These are phyloP conservation scores for Ophiostoma montium DNA, from an alignment of 2,329 filamentous ascomycete genomes.

Conservation along the genomic window DNA sequence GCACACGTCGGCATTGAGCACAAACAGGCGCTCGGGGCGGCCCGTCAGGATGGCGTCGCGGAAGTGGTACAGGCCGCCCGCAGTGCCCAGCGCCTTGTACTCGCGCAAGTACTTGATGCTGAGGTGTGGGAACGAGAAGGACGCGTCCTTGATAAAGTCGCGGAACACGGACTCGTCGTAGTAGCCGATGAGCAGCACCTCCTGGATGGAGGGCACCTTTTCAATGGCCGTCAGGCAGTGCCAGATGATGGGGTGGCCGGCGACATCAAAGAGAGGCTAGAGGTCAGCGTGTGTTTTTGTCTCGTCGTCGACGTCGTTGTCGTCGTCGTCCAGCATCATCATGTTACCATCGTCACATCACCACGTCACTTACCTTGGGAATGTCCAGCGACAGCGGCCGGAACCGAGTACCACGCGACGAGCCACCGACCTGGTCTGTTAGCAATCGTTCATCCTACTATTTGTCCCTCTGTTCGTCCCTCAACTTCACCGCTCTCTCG, in stretches of 20 bases:
- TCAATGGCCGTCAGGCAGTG: slow-evolving; percentile 88
- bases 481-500: not conserved
- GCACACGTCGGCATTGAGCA: slow-evolving; percentile 96
- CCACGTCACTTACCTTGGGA: slow-evolving; percentile 57
- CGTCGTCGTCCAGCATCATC: not conserved
- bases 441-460: slow-evolving; percentile 9
- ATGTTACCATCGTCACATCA: not conserved
- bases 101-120: slow-evolving; percentile 92
- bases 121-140: slow-evolving; percentile 72
- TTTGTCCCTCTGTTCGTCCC: not conserved
- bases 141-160: slow-evolving; percentile 91
- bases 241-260: slow-evolving; percentile 95
- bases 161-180: slow-evolving; percentile 96
- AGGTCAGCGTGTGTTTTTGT: not conserved
- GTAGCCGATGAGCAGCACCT: slow-evolving; percentile 97
- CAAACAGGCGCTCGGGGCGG: slow-evolving; percentile 86
- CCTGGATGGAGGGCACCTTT: slow-evolving; percentile 79
- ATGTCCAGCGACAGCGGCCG: slow-evolving; percentile 88
- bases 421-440: slow-evolving; percentile 65
- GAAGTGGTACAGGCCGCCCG: slow-evolving; percentile 96
- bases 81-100: slow-evolving; percentile 91
- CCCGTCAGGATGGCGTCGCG: slow-evolving; percentile 97
- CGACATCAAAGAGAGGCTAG: slow-evolving; percentile 93
- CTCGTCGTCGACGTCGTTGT: not conserved
- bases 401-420: slow-evolving; percentile 90